These are phyloP conservation scores for Pseudocercospora macadamiae DNA, from an alignment of 2,329 filamentous ascomycete species.

Conservation along the genomic window DNA sequence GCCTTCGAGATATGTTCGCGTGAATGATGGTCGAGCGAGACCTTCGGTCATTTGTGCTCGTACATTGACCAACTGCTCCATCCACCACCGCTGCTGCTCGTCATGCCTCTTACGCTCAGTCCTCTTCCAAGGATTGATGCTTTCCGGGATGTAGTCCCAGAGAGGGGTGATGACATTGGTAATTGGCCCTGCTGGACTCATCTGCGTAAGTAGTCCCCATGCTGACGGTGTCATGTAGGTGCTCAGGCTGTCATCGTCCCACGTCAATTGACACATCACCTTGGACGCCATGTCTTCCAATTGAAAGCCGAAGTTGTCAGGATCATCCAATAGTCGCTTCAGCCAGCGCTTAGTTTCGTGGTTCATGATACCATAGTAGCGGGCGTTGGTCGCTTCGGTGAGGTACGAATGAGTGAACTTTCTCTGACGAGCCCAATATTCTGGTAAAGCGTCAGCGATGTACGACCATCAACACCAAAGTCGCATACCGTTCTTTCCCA, in stretches of 20 bases:
- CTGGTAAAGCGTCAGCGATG: no score
- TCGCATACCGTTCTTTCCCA: constrained; percentile 60
- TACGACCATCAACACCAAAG: constrained; percentile 31
- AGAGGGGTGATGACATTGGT: constrained; percentile 61
- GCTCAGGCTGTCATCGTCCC: constrained; percentile 56
- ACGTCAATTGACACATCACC: constrained; percentile 58
- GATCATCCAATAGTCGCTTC: constrained; percentile 52
- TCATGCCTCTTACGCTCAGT: constrained; percentile 58
- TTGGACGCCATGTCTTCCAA: constrained; percentile 63
- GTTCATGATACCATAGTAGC: constrained; percentile 55
- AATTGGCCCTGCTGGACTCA: constrained; percentile 61
- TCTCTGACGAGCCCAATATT: constrained; percentile 60
- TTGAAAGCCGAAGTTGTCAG: constrained; percentile 54
- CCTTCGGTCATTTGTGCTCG: constrained; percentile 45
- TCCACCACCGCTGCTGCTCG: constrained; percentile 57
- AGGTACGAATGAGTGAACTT: constrained; percentile 57
- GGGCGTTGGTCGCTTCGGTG: constrained; percentile 49
- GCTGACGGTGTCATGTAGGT: constrained; percentile 55
- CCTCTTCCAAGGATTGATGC: constrained; percentile 58
- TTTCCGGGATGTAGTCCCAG: constrained; percentile 53
- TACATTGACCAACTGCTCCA: constrained; percentile 48
- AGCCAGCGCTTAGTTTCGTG: constrained; percentile 60
- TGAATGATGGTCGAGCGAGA: constrained; percentile 47
- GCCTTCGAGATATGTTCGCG: constrained; percentile 48
- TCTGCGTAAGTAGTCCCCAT: constrained; percentile 60